Conservation (phyloP, 257 asterid genomes). For the Sherardia arvensis region DNA sequence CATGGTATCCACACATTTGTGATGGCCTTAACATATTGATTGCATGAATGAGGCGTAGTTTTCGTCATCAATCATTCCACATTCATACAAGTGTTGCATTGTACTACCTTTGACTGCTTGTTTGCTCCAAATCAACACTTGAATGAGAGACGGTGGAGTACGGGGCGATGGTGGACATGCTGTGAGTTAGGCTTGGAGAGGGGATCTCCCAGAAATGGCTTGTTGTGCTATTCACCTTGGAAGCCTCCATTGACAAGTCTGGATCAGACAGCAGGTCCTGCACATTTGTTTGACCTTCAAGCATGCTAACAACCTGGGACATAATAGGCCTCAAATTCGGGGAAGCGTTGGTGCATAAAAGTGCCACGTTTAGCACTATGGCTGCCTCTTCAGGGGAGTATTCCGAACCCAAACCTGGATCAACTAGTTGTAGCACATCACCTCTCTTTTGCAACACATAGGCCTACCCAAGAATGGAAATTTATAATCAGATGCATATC, state of each 20-base stretch:
- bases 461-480: constrained; percentile 47
- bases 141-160: constrained; percentile 43
- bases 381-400: constrained; percentile 61
- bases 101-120: no score
- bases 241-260: constrained; percentile 43
- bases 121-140: constrained; percentile 26
- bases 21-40: no score
- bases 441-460: constrained; percentile 78
- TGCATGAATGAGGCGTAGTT: no score
- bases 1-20: no score
- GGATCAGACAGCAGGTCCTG: constrained; percentile 79
- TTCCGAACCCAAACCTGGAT: constrained; percentile 56
- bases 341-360: constrained; percentile 71
- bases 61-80: no score
- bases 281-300: constrained; percentile 71
- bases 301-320: constrained; percentile 94
- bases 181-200: constrained; percentile 39
- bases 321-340: constrained; percentile 78
- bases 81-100: no score
- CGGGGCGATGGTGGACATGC: constrained; percentile 44
- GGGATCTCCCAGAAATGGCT: constrained; percentile 84
- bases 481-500: neutral
- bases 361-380: constrained; percentile 63
- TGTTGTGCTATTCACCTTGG: constrained; percentile 53
- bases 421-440: constrained; percentile 60